Evolutionary conservation across 306 rosid genomes (phyloP), one percentile per base, ranked within the genome.

Genomic region (Cicer yamashitae): DNA sequence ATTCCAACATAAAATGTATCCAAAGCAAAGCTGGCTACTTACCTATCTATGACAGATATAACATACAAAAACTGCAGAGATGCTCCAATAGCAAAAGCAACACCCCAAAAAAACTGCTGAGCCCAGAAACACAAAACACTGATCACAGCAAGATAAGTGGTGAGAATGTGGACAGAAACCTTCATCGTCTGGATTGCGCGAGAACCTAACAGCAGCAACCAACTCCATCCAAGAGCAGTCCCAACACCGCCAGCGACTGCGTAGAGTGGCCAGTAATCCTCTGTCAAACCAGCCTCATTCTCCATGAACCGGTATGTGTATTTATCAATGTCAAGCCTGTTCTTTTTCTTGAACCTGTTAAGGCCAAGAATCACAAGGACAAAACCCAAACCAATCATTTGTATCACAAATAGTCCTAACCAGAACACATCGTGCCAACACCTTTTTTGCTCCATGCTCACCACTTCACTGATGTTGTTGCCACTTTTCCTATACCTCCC

Each of bases 111-210:
- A 78, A 92, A 85, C 80, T 87, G 92, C 6, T 87, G 69, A 15
- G 89, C 90, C 99, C 97, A 94, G 70, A 94, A 94, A 77, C 90
- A 92, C 84, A 92, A 85, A 79, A 94, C 99, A 81, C 99, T 90
- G 74, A 94, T 82, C 60, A 94, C 97, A 64, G 97, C 96, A 72
- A 92, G 98, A 77, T 90, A 94, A 6, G 97, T 91, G 41, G 97
- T 91, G 86, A 94, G 89, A 77, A 94, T 89, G 82, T 94, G 99
- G 40, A 92, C 99, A 12, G 96, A 82, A 71, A 94, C 85, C 85
- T 92, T 94, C 97, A 94, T 90, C 90, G 89, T 91, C 34, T 89
- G 87, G 60, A 75, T 85, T 2, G 90, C 93, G 8, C 84, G 87
- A 14, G 96, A 91, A 54, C 97, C 92, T 73, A 92, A 82, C 50